Evolutionary conservation across 331 rosid species (phyloP), one percentile per base, ranked within the genome.

Genomic region (Prunus yedoensis): DNA sequence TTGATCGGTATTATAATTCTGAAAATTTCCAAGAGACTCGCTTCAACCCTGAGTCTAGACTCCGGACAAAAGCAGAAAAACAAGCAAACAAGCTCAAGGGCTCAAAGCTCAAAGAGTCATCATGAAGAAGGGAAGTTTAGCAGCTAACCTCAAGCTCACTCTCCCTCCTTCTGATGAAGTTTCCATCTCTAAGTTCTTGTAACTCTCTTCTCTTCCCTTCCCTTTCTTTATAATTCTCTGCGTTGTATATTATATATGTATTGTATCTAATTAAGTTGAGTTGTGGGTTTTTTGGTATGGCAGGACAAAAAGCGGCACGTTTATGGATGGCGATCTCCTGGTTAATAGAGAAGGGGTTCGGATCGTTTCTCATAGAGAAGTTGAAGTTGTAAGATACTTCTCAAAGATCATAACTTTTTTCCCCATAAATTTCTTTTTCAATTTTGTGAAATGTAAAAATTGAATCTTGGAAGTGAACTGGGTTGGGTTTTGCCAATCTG

Each of bases 281-380:
- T 68, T 64, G 45, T 83, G 79, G 71, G 49, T 56, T 74, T 11
- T 83, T 82, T 28, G 66, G 66, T 61, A 32, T 28, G 66, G 77
- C 66, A 95, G 99, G 88, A 95, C 99, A 25, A 83, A 87, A 66
- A 86, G 97, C 75, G 99, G 99, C 20, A 90, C 99, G 12, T 92
- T 95, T 86, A 90, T 77, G 83, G 96, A 90, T 75, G 99, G 97
- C 60, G 96, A 92, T 90, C 95, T 95, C 73, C 97, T 95, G 71
- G 97, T 95, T 4, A 90, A 92, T 68, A 79, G 90, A 46, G 94
- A 95, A 66, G 99, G 99, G 47, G 94, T 95, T 77, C 93, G 97
- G 78, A 79, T 95, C 79, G 94, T 95, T 14, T 66, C 97, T 66
- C 83, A 87, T 51, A 76, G 68, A 62, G 97, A 89, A 83, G 90